Percentiles rank a stretch among this genome's conserved stretches.
These are phyloP conservation scores for Chaetomiaceae sp. DNA, from an alignment of 2,329 filamentous ascomycete species.

Conservation along the genomic window DNA sequence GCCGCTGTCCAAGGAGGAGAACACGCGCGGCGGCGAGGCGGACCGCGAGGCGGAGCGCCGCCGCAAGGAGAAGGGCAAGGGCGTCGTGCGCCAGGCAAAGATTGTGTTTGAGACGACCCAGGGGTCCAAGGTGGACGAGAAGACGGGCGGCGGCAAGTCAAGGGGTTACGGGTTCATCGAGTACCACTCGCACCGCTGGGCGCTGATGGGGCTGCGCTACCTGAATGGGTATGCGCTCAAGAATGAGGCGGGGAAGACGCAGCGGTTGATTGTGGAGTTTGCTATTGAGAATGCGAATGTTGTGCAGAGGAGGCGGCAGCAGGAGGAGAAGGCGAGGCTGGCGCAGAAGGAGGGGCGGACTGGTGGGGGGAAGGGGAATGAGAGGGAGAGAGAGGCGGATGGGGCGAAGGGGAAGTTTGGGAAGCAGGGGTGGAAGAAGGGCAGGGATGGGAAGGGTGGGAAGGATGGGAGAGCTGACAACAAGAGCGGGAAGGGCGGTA, in stretches of 20 bases:
- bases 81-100: constrained; percentile 88
- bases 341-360: constrained; percentile 17
- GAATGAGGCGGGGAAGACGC: constrained; percentile 68
- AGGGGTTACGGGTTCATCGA: constrained; percentile 97
- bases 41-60: constrained; percentile 76
- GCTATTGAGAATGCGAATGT: constrained; percentile 98
- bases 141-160: constrained; percentile 72
- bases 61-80: constrained; percentile 76
- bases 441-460: constrained; percentile 24
- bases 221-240: constrained; percentile 71
- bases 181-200: constrained; percentile 88
- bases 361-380: constrained; percentile 40
- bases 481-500: too few relatives aligned
- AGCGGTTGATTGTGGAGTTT: constrained; percentile 90
- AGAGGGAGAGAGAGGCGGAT: constrained; percentile 3
- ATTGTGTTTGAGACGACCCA: constrained; percentile 86
- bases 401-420: constrained; percentile 18
- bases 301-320: constrained; percentile 69
- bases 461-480: constrained; percentile 28
- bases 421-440: constrained; percentile 11
- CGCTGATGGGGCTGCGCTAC: constrained; percentile 90
- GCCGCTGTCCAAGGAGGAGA: constrained; percentile 85
- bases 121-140: constrained; percentile 77
- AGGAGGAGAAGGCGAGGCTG: constrained; percentile 43
- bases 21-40: constrained; percentile 70